Evolutionary conservation across 2,329 filamentous ascomycete genomes (phyloP).

Genomic region (Fusarium fracticaudum): DNA sequence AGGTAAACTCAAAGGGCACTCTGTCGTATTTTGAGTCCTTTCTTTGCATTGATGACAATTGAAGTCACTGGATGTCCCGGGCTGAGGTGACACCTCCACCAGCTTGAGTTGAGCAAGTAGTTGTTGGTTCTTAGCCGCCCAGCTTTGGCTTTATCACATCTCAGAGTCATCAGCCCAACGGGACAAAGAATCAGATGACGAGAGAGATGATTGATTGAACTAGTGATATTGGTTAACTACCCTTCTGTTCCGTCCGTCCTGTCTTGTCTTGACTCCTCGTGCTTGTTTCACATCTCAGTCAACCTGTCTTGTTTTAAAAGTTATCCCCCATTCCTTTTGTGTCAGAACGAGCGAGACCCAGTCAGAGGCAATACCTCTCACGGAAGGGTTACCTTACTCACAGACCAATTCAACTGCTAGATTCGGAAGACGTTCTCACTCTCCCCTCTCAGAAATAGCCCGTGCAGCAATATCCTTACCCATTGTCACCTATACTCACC

Average conservation of each 20-base stretch:
- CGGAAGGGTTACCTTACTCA: not conserved
- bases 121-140: conserved; percentile 39
- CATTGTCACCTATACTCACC: conserved; percentile 39
- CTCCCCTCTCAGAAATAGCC: conserved; percentile 15
- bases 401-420: not conserved
- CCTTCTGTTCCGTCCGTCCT: not conserved
- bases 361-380: not conserved
- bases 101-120: conserved; percentile 29
- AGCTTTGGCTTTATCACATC: conserved; percentile 38
- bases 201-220: not conserved
- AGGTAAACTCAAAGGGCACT: not conserved
- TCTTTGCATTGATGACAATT: not conserved
- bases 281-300: conserved; percentile 18
- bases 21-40: not conserved
- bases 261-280: conserved; percentile 11
- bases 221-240: not conserved
- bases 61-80: not conserved
- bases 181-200: conserved; percentile 36
- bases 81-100: conserved; percentile 23
- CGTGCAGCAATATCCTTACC: conserved; percentile 34
- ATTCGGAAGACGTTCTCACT: not conserved
- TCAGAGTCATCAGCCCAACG: conserved; percentile 30
- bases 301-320: conserved; percentile 30
- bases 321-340: not conserved
- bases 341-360: conserved; percentile 3